Percentiles rank a stretch among this genome's conserved stretches.
Conservation (phyloP, 495 filamentous ascomycete species). For the Daldinia loculata region DNA sequence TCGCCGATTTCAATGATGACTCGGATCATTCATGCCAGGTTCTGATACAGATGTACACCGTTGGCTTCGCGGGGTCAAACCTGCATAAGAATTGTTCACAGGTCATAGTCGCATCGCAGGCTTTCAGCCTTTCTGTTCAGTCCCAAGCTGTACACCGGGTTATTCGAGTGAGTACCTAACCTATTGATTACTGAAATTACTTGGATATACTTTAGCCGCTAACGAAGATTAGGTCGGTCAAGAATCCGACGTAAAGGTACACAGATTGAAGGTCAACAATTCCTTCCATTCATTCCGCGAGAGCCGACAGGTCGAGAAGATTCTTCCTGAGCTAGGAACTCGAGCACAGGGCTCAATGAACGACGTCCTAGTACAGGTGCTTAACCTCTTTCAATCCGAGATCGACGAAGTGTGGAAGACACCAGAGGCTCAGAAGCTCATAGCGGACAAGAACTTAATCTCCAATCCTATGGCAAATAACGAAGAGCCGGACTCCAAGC, state of each 20-base stretch:
- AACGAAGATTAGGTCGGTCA: constrained; percentile 40
- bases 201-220: constrained; percentile 8
- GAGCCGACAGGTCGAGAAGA: constrained; percentile 43
- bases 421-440: constrained; percentile 24
- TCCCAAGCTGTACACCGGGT: constrained; percentile 41
- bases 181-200: neutral
- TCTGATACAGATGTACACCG: constrained; percentile 41
- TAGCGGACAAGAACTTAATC: constrained; percentile 21
- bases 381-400: constrained; percentile 42
- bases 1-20: constrained; percentile 39
- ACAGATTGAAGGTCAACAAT: constrained; percentile 39
- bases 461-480: neutral
- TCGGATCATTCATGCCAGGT: constrained; percentile 36
- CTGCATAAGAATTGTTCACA: constrained; percentile 40
- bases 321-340: constrained; percentile 39
- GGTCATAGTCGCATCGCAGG: constrained; percentile 39
- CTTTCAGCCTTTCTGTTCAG: constrained; percentile 37
- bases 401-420: constrained; percentile 32
- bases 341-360: constrained; percentile 36
- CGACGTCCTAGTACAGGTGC: constrained; percentile 26
- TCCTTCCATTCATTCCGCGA: constrained; percentile 40
- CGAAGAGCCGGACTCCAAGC: constrained; percentile 5
- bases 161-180: constrained; percentile 40
- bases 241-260: constrained; percentile 35
- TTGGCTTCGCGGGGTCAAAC: constrained; percentile 44